Conservation (phyloP, 2,329 filamentous ascomycete species). For the Diaporthe citriasiana region DNA sequence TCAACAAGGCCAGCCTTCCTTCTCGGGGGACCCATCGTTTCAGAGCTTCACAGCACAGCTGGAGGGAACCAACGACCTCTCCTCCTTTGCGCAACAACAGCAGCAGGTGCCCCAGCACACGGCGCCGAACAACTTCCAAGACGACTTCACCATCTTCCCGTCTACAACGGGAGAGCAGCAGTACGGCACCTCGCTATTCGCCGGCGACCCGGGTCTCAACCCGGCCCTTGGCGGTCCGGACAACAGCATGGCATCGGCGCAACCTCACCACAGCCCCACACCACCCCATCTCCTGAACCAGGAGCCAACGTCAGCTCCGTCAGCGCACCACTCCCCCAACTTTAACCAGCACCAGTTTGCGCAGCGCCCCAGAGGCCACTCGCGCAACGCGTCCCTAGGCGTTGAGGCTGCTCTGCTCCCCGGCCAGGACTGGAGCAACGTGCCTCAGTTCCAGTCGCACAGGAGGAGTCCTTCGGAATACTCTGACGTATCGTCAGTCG, state of each 20-base stretch:
- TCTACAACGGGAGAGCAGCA: conserved; percentile 66
- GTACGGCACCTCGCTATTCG: conserved; percentile 74
- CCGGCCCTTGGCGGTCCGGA: conserved; percentile 62
- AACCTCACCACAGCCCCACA: conserved; percentile 69
- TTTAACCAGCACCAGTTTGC: conserved; percentile 71
- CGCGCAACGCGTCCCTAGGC: conserved; percentile 69
- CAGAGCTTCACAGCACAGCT: conserved; percentile 62
- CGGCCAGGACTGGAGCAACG: conserved; percentile 66
- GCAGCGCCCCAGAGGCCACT: conserved; percentile 61
- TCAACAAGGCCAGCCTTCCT: conserved; percentile 58
- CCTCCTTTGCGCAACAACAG: conserved; percentile 60
- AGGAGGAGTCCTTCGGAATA: conserved; percentile 90
- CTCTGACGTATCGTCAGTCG: conserved; percentile 89
- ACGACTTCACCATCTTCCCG: conserved; percentile 76
- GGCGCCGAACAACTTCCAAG: conserved; percentile 65
- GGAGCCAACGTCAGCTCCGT: conserved; percentile 63
- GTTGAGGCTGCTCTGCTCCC: conserved; percentile 70
- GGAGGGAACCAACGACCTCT: conserved; percentile 55
- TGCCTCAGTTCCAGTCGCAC: conserved; percentile 80
- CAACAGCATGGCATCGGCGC: conserved; percentile 68
- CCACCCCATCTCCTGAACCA: conserved; percentile 68
- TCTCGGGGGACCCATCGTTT: conserved; percentile 55
- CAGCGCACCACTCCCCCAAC: conserved; percentile 69
- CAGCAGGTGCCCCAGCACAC: conserved; percentile 60
- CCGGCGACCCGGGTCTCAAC: conserved; percentile 59